A percentile compares a stretch with the other conserved stretches of the same genome.
phyloP scores from a whole-genome alignment of 2,329 filamentous ascomycete species.

The Dothiorella sarmentorum region DNA sequence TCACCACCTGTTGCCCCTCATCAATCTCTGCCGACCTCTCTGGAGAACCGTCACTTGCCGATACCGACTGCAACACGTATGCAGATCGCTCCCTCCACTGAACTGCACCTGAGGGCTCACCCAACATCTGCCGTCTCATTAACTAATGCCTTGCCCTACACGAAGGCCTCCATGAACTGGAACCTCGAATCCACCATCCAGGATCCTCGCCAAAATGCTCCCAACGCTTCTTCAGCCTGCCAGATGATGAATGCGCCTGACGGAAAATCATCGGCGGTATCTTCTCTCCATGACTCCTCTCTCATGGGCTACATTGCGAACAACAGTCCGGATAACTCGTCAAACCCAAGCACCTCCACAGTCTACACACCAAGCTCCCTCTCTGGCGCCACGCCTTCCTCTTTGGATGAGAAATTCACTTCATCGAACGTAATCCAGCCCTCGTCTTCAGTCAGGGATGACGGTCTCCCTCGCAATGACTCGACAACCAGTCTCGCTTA shows the following conservation, averaged over 20 bases:
- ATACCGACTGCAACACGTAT: conserved; percentile 13
- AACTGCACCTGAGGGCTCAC: neutral
- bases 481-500: conserved; percentile 39
- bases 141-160: conserved; percentile 17
- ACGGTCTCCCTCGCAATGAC: conserved; percentile 25
- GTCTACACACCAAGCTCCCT: conserved; percentile 12
- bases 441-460: neutral
- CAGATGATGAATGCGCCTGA: neutral
- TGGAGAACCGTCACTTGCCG: conserved; percentile 13
- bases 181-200: conserved; percentile 16
- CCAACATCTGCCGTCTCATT: neutral
- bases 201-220: neutral
- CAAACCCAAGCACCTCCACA: conserved; percentile 3
- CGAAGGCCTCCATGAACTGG: conserved; percentile 28
- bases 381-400: neutral
- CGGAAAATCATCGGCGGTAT: neutral
- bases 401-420: neutral
- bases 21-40: neutral
- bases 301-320: neutral
- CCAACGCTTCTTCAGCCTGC: neutral
- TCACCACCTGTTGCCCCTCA: conserved; percentile 1
- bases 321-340: neutral
- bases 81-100: neutral
- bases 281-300: neutral
- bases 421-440: neutral